Evolutionary conservation across 345 rosid species (phyloP).

Genomic region (Lepidium africanum): DNA sequence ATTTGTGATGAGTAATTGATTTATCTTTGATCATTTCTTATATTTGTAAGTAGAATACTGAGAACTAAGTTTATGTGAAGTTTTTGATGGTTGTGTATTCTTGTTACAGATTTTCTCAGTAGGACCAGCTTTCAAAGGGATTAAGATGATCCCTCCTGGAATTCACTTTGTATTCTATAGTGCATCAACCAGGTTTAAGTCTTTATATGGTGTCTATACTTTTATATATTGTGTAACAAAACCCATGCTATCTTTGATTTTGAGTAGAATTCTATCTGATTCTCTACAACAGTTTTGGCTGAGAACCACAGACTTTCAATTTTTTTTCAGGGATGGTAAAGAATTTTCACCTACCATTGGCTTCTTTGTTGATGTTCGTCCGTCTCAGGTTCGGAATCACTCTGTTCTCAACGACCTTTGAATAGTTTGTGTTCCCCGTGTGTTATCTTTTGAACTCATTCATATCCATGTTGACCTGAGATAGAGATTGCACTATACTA

Average conservation of each 20-base stretch:
- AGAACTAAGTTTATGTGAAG: too few relatives aligned
- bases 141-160: constrained; percentile 96
- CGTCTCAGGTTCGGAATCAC: constrained; percentile 47
- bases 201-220: background rate
- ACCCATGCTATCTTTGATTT: background rate
- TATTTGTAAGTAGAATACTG: too few relatives aligned
- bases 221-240: background rate
- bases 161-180: constrained; percentile 78
- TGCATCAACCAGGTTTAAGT: constrained; percentile 59
- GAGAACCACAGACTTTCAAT: constrained; percentile 10
- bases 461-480: background rate
- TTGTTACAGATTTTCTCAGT: constrained; percentile 52
- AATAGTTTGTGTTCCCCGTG: background rate
- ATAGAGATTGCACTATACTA: background rate
- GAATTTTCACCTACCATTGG: constrained; percentile 81
- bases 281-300: background rate
- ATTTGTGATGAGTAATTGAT: too few relatives aligned
- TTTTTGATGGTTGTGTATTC: background rate
- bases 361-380: constrained; percentile 55
- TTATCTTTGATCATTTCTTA: too few relatives aligned
- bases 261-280: background rate
- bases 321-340: constrained; percentile 57
- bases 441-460: background rate
- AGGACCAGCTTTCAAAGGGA: constrained; percentile 76
- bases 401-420: background rate